These are phyloP conservation scores for Buddleja alternifolia DNA, from an alignment of 257 asterid genomes.

Conservation along the genomic window DNA sequence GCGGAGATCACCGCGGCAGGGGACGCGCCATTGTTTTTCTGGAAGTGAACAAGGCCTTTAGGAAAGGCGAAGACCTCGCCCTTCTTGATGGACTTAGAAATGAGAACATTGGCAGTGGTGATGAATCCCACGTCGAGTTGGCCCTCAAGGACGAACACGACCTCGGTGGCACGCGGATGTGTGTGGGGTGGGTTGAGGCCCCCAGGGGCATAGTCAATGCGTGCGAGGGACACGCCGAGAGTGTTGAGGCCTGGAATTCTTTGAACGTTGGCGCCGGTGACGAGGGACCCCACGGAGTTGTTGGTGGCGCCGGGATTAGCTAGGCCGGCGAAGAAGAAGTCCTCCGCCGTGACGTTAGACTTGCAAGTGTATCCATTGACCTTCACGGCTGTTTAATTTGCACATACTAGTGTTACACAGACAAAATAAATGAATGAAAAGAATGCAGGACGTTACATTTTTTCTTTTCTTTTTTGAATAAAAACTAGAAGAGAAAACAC, in stretches of 20 bases:
- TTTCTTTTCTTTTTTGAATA: too few relatives aligned
- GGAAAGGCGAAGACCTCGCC: constrained; percentile 77
- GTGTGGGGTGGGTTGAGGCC: constrained; percentile 90
- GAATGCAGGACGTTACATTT: too few relatives aligned
- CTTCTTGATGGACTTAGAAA: constrained; percentile 54
- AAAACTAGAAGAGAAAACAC: too few relatives aligned
- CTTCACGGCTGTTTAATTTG: constrained; percentile 41
- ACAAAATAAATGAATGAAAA: too few relatives aligned
- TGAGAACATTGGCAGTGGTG: constrained; percentile 72
- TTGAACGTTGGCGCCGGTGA: constrained; percentile 70
- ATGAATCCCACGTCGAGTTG: constrained; percentile 79
- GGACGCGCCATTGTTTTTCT: constrained; percentile 60
- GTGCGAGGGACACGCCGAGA: constrained; percentile 71
- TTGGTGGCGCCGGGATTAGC: constrained; percentile 67
- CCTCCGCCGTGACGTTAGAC: constrained; percentile 55
- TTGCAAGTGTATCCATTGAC: constrained; percentile 73
- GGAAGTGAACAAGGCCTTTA: constrained; percentile 81
- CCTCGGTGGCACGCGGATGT: constrained; percentile 92
- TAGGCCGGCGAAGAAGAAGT: constrained; percentile 56
- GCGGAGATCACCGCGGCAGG: constrained; percentile 70
- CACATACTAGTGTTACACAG: too few relatives aligned
- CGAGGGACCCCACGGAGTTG: constrained; percentile 60
- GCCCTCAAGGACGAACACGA: constrained; percentile 69
- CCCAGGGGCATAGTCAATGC: constrained; percentile 82
- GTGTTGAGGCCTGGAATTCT: constrained; percentile 84